A percentile compares a stretch with the other conserved stretches of the same genome.
These are phyloP conservation scores for Lasiosphaeris hirsuta DNA, from an alignment of 495 filamentous ascomycete genomes.

Conservation along the genomic window DNA sequence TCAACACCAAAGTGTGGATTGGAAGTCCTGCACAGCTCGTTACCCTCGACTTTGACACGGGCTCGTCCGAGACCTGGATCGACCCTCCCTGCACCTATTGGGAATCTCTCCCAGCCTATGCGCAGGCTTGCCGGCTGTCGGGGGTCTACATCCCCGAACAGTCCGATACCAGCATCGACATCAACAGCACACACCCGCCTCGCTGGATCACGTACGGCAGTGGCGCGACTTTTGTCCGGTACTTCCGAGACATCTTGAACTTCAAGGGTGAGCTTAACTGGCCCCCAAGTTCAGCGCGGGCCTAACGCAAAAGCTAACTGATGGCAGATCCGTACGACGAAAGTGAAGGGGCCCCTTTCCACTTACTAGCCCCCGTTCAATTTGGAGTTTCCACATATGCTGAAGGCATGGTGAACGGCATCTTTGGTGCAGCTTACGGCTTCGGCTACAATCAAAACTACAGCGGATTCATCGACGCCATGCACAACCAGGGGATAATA, in stretches of 20 bases:
- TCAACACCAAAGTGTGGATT: conserved; percentile 46
- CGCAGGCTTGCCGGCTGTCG: conserved; percentile 14
- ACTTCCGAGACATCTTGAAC: conserved; percentile 17
- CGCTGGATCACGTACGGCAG: conserved; percentile 36
- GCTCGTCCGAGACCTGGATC: conserved; percentile 81
- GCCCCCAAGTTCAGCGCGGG: background rate
- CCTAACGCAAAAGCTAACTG: background rate
- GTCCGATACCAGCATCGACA: conserved; percentile 56
- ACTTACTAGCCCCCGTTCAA: conserved; percentile 12
- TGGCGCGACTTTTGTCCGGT: conserved; percentile 12
- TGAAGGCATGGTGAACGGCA: conserved; percentile 44
- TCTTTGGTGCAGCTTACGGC: conserved; percentile 61
- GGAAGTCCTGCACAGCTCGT: conserved; percentile 62
- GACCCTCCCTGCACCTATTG: conserved; percentile 29
- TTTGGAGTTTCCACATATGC: conserved; percentile 28
- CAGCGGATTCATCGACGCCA: conserved; percentile 61
- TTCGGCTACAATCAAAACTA: conserved; percentile 67
- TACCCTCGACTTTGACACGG: conserved; percentile 61
- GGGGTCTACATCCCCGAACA: conserved; percentile 27
- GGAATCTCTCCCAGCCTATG: conserved; percentile 15
- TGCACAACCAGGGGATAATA: conserved; percentile 61
- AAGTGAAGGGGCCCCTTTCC: background rate
- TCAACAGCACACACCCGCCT: conserved; percentile 61
- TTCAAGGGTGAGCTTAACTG: conserved; percentile 13
- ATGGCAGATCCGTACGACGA: background rate